Conservation (phyloP, 2,329 filamentous ascomycete genomes). For the Amauroascus verrucosus region DNA sequence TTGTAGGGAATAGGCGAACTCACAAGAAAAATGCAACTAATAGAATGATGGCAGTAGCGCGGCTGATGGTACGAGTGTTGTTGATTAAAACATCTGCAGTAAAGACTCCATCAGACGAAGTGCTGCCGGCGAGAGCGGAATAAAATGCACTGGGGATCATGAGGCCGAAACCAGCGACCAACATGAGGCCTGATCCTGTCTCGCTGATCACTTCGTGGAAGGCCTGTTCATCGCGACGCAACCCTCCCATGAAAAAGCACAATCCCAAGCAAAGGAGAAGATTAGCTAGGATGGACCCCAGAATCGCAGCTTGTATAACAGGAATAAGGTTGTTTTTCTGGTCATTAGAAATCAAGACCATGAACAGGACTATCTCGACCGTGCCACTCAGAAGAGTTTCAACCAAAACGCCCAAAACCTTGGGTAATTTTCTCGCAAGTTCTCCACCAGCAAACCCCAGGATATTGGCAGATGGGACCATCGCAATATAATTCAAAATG, state of each 20-base stretch:
- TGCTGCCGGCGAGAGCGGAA: slow-evolving; percentile 37
- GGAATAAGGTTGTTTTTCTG: slow-evolving; percentile 39
- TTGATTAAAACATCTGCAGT: slow-evolving; percentile 36
- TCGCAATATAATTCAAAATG: slow-evolving; percentile 61
- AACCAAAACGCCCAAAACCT: slow-evolving; percentile 46
- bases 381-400: slow-evolving; percentile 57
- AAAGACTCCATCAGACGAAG: slow-evolving; percentile 28
- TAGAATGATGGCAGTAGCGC: slow-evolving; percentile 59
- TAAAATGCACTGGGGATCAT: slow-evolving; percentile 40
- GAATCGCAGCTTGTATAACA: slow-evolving; percentile 74
- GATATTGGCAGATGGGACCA: slow-evolving; percentile 66
- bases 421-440: slow-evolving; percentile 62
- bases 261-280: slow-evolving; percentile 67
- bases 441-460: slow-evolving; percentile 66
- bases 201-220: slow-evolving; percentile 71
- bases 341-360: slow-evolving; percentile 56
- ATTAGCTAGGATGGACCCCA: slow-evolving; percentile 74
- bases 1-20: slow-evolving; percentile 14
- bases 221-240: slow-evolving; percentile 51
- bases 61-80: slow-evolving; percentile 56
- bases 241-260: slow-evolving; percentile 69
- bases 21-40: slow-evolving; percentile 58
- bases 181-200: slow-evolving; percentile 63
- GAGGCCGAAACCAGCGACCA: slow-evolving; percentile 58
- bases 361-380: slow-evolving; percentile 75